A percentile compares a stretch with the other conserved stretches of the same genome.
Conservation (phyloP, 2,329 filamentous ascomycete genomes). For the Penicillium sp. region DNA sequence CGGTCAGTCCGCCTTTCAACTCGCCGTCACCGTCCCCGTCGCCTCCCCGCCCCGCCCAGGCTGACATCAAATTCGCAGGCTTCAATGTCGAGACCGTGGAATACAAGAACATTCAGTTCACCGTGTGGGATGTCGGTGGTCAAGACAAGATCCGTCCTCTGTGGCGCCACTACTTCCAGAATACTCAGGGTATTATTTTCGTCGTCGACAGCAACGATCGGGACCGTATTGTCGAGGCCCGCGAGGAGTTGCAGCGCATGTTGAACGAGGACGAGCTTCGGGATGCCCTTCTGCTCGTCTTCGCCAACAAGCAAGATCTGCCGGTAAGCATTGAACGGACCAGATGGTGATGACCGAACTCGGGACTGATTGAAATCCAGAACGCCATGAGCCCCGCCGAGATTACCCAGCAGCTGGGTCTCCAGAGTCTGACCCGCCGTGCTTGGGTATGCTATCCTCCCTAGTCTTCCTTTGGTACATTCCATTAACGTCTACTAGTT, state of each 20-base stretch:
- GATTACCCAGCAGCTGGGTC: constrained; percentile 99
- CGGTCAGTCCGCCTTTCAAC: constrained; percentile 53
- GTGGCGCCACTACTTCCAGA: constrained; percentile 99
- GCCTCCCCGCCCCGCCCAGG: background rate
- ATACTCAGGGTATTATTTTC: constrained; percentile 99
- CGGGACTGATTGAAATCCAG: constrained; percentile 45
- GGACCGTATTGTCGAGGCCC: constrained; percentile 93
- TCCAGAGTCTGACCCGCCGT: constrained; percentile 97
- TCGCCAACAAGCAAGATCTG: constrained; percentile 99
- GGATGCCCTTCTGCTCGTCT: constrained; percentile 92
- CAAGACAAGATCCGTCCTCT: constrained; percentile 99
- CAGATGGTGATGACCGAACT: background rate
- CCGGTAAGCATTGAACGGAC: constrained; percentile 58
- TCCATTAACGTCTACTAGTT: constrained; percentile 58
- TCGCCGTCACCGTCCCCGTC: constrained; percentile 2
- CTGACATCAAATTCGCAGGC: constrained; percentile 47
- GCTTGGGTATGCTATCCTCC: constrained; percentile 72
- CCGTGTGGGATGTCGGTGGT: constrained; percentile 99
- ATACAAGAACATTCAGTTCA: constrained; percentile 99
- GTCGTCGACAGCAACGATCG: constrained; percentile 99
- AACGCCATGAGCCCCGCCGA: constrained; percentile 99
- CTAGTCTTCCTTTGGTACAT: constrained; percentile 10
- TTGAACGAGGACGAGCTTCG: constrained; percentile 98
- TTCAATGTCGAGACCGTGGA: constrained; percentile 99
- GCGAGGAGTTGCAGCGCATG: constrained; percentile 95